Evolutionary conservation across 352 stramenopile genomes (phyloP).

Genomic region (Thraustotheca clavata): DNA sequence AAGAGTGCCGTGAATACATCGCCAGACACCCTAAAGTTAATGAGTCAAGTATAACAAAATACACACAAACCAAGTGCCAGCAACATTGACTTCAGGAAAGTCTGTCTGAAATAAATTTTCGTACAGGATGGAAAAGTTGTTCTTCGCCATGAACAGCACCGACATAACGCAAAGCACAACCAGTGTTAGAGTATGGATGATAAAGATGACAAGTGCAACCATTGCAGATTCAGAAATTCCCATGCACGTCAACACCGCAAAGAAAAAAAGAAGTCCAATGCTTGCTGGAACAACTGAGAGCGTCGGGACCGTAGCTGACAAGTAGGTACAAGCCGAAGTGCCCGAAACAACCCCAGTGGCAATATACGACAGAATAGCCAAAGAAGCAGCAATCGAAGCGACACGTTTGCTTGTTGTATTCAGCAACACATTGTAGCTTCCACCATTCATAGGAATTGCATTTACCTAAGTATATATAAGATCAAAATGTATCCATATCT

Average conservation of each 20-base stretch:
- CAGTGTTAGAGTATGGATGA: slow-evolving; percentile 82
- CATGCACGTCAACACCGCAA: slow-evolving; percentile 83
- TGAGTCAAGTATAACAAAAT: neutral
- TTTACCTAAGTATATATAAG: slow-evolving; percentile 30
- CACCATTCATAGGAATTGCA: slow-evolving; percentile 91
- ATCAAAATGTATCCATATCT: neutral
- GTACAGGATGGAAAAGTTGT: slow-evolving; percentile 70
- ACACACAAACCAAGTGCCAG: slow-evolving; percentile 30
- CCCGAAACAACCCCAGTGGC: slow-evolving; percentile 88
- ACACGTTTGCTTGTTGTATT: slow-evolving; percentile 93
- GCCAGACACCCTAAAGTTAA: slow-evolving; percentile 43
- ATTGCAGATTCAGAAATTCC: slow-evolving; percentile 90
- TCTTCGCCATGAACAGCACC: slow-evolving; percentile 64
- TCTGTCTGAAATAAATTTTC: slow-evolving; percentile 68
- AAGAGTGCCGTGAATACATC: slow-evolving; percentile 84
- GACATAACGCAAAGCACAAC: slow-evolving; percentile 69
- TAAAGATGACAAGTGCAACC: slow-evolving; percentile 88
- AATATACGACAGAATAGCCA: slow-evolving; percentile 94
- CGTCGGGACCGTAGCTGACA: slow-evolving; percentile 63
- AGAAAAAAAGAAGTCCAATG: slow-evolving; percentile 85
- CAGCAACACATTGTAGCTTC: slow-evolving; percentile 94
- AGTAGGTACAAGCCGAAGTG: slow-evolving; percentile 82
- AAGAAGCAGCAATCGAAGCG: slow-evolving; percentile 87
- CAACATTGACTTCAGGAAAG: slow-evolving; percentile 86
- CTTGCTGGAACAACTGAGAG: slow-evolving; percentile 72